Conservation (phyloP, 768 basidiomycete species). For the Mycena galericulata region DNA sequence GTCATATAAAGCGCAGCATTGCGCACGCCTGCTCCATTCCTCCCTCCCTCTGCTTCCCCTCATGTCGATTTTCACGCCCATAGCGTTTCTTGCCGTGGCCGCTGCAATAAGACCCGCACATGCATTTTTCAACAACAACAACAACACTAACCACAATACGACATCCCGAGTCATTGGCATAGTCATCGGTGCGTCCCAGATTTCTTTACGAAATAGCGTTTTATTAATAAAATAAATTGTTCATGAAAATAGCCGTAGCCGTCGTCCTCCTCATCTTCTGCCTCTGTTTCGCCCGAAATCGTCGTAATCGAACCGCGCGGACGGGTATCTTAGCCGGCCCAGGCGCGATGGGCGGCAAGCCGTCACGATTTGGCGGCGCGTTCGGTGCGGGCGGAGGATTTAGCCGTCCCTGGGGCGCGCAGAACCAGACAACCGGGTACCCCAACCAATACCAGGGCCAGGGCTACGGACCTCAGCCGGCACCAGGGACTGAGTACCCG, state of each 20-base stretch:
- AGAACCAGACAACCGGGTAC: not conserved
- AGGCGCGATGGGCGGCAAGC: not conserved
- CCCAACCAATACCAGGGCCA: slow-evolving; percentile 1
- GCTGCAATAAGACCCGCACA: slow-evolving; percentile 7
- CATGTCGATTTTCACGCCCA: slow-evolving; percentile 3
- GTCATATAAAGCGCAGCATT: no score
- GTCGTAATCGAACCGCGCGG: not conserved
- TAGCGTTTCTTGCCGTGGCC: not conserved
- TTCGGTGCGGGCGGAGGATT: not conserved
- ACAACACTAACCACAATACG: not conserved
- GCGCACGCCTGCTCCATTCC: not conserved
- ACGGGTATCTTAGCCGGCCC: not conserved
- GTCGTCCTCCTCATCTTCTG: slow-evolving; percentile 6
- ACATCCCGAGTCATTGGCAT: slow-evolving; percentile 12
- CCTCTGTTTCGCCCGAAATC: not conserved
- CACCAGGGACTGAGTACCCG: not conserved
- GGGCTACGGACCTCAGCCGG: not conserved
- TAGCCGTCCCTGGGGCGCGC: not conserved
- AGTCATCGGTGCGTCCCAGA: slow-evolving; percentile 12
- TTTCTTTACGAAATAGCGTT: no score
- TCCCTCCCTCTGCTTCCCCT: not conserved
- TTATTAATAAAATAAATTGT: not conserved
- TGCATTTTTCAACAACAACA: not conserved
- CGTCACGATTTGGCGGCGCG: not conserved
- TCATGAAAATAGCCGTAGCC: not conserved